Base-by-base conservation (phyloP, 805 yeast genomes). In the Schwanniomyces pseudopolymorphus region DNA sequence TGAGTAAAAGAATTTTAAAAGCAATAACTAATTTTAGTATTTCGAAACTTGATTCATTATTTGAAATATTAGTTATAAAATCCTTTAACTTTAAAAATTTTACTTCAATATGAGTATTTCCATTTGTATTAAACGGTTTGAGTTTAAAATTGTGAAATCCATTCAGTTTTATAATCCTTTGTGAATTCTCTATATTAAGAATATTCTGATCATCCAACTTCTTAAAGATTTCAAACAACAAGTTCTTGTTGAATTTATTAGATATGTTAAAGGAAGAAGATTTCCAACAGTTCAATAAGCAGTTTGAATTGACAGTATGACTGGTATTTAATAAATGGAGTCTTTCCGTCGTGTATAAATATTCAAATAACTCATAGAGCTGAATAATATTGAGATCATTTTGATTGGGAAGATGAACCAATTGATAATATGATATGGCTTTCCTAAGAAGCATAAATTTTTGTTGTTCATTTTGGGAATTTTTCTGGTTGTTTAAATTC, bases 351-450 rank as follows among this genome's bases (percentile, higher is more conserved):
- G 60, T 49, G 44, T 57, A 65, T 36, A 69, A 53, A 33, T 49
- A 53, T 47, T 66, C 71, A 48, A 57, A 68, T 35, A 69, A 56
- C 46, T 69, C 73, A 43, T 56, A 56, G 33, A 67, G 42, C 45
- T 65, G 66, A 22, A 51, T 52, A 2, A 54, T 49, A 2, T 48
- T 45, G 16, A 52, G 48, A 21, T 51, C 57, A 31, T 59, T 58
- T 21, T 57, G 54, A 26, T 59, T 49, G 16, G 59, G 62, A 25
- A 61, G 43, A 44, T 63, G 58, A 16, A 69, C 62, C 25, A 68
- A 48, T 45, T 66, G 70, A 47, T 55, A 67, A 44, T 55, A 65
- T 8, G 68, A 57, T 20, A 69, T 58, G n/a, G 67, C 57, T 36
- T 61, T 56, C 33, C 63, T 50, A 22, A 66, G 52, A 49, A 66